Conservation (phyloP, 2,329 filamentous ascomycete genomes). For the Coniochaeta hoffmannii region DNA sequence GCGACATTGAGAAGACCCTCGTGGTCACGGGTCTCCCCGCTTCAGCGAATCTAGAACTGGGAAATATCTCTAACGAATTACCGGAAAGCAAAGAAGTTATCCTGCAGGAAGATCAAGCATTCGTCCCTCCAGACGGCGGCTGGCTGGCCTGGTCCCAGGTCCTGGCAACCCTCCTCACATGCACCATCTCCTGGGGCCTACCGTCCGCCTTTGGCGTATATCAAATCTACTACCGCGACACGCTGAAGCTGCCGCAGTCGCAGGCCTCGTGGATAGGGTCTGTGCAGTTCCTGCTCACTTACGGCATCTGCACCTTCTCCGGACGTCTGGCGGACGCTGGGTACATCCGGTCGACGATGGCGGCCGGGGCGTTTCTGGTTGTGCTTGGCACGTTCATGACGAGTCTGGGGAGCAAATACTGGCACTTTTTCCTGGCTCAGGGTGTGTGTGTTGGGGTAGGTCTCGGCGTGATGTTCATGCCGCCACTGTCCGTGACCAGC, state of each 20-base stretch:
- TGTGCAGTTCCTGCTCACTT: conserved; percentile 35
- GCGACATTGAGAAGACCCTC: background rate
- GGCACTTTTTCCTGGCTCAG: conserved; percentile 43
- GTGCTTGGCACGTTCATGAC: conserved; percentile 37
- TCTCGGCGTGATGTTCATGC: conserved; percentile 44
- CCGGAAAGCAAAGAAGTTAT: background rate
- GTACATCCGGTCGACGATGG: conserved; percentile 25
- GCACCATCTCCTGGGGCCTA: conserved; percentile 31
- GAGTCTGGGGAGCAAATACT: conserved; percentile 33
- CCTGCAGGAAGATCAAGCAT: background rate
- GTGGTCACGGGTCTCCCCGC: too few relatives aligned
- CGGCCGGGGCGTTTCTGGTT: conserved; percentile 32
- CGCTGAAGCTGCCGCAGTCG: conserved; percentile 23
- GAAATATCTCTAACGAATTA: background rate
- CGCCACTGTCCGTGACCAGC: conserved; percentile 44
- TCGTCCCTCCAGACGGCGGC: conserved; percentile 28
- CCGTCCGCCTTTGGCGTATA: conserved; percentile 30
- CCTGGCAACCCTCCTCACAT: conserved; percentile 26
- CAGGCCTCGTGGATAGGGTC: conserved; percentile 42
- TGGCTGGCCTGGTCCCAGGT: conserved; percentile 30
- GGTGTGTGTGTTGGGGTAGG: conserved; percentile 51
- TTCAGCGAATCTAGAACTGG: background rate
- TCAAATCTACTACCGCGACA: conserved; percentile 28
- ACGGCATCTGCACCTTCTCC: conserved; percentile 30
- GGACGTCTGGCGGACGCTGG: conserved; percentile 35